Percentiles rank a stretch among this genome's conserved stretches.
Conservation (phyloP, 192 early-diverging fungal species). For the Coemansia sp. region DNA sequence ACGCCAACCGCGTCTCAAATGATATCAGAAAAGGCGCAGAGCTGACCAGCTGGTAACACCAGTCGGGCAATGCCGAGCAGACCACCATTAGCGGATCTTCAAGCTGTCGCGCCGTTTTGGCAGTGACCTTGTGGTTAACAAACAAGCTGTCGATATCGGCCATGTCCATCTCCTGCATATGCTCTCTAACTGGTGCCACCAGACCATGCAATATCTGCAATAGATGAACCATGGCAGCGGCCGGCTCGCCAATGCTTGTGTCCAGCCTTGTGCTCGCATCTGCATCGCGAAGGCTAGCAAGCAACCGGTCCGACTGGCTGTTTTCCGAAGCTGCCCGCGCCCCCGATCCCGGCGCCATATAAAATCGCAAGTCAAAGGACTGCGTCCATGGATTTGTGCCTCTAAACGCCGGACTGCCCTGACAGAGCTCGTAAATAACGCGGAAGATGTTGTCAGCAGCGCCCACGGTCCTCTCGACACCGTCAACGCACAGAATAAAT, state of each 20-base stretch:
- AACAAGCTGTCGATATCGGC: slow-evolving; percentile 40
- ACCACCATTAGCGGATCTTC: slow-evolving; percentile 88
- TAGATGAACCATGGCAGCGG: slow-evolving; percentile 8
- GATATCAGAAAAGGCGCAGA: slow-evolving; percentile 76
- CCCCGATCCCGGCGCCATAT: slow-evolving; percentile 11
- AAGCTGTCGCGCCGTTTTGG: slow-evolving; percentile 82
- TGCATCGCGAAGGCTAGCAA: background rate
- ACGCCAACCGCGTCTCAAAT: slow-evolving; percentile 74
- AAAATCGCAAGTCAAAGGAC: slow-evolving; percentile 23
- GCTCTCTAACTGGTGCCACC: background rate
- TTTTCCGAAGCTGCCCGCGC: background rate
- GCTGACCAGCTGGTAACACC: slow-evolving; percentile 62
- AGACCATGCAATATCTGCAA: slow-evolving; percentile 10
- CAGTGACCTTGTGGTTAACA: slow-evolving; percentile 74
- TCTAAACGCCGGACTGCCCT: slow-evolving; percentile 13
- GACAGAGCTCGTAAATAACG: slow-evolving; percentile 7
- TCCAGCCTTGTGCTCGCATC: background rate
- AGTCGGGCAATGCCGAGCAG: slow-evolving; percentile 69
- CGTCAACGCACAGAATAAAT: slow-evolving; percentile 11
- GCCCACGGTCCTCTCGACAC: slow-evolving; percentile 4
- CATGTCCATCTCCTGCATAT: background rate
- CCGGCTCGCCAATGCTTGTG: slow-evolving; percentile 5
- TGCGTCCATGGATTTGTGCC: slow-evolving; percentile 17
- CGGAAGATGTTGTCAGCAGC: slow-evolving; percentile 28
- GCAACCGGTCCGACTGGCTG: background rate